A percentile compares a stretch with the other conserved stretches of the same genome.
Evolutionary conservation across 768 basidiomycete genomes (phyloP).

Genomic region (Boletus patriciae): DNA sequence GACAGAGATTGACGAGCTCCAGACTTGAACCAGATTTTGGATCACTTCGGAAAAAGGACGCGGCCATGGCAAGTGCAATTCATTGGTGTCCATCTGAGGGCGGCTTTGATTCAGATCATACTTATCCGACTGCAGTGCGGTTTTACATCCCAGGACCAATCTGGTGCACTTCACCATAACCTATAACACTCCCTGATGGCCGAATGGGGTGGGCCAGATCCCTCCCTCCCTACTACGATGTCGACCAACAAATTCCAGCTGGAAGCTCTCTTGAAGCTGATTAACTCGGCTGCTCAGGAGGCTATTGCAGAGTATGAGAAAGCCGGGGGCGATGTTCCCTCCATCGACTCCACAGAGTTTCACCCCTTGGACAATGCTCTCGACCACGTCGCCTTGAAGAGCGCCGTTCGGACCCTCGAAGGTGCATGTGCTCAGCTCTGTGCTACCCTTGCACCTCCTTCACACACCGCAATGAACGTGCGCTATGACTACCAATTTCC

Average conservation of each 20-base stretch:
- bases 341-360: constrained; percentile 34
- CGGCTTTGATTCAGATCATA: too few species aligned
- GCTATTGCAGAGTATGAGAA: constrained; percentile 37
- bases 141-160: too few species aligned
- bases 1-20: too few species aligned
- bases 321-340: constrained; percentile 28
- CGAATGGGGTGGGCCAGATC: too few species aligned
- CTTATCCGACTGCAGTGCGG: too few species aligned
- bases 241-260: constrained; percentile 26
- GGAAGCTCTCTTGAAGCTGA: constrained; percentile 30
- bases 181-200: neutral
- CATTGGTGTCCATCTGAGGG: too few species aligned
- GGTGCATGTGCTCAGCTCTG: constrained; percentile 40
- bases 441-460: constrained; percentile 35
- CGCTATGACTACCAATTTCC: neutral
- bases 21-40: too few species aligned
- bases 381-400: constrained; percentile 25
- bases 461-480: constrained; percentile 36
- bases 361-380: constrained; percentile 37
- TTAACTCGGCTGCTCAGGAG: constrained; percentile 31
- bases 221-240: constrained; percentile 3
- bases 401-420: constrained; percentile 30
- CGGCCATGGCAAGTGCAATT: too few species aligned
- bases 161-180: neutral
- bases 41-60: too few species aligned